Base-by-base conservation (phyloP, 129 eudicot genomes). In the Helianthus tuberosus region DNA sequence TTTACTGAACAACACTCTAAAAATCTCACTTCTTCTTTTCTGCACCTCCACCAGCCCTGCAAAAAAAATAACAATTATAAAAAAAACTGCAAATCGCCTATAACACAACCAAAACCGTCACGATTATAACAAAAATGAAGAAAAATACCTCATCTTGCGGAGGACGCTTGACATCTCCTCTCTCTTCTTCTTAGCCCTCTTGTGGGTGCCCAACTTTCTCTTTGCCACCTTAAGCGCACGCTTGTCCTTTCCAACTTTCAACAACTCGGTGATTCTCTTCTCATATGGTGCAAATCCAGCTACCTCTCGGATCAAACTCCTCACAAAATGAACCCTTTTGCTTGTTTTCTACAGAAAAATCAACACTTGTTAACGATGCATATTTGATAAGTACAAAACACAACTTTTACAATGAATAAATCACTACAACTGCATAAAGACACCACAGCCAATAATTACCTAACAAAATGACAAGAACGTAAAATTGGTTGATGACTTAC, bases 121-220 rank as follows among this genome's bases (percentile, higher is more conserved):
- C 32, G 3, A 5, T 14, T 15, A 52, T 10, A 54, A 4, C 17
- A 20, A 10, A 43, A 20, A 39, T 8, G 0, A 52, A n/a, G 25
- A 11, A 66, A 63, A 48, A 38, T 73, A 89, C 96, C 92, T 86
- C 90, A 83, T 85, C 90, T 90, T 87, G 65, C 96, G 83, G 61
- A 90, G 88, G 65, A 88, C 96, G 10, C 54, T 77, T 14, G 90
- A 71, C 96, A 87, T 89, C 83, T 89, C 96, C 84, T 89, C 92
- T 73, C 96, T 75, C 92, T 89, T 89, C 88, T 76, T 84, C 85
- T 89, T 89, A 53, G 96, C 96, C 69, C 96, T 86, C 89, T 89
- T 86, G 85, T 86, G 96, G 44, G 96, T 89, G 58, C 96, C 96
- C 79, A 86, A 60, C 84, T 89, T 86, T 78, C 91, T 53, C 79